A percentile compares a stretch with the other conserved stretches of the same genome.
phyloP scores from a whole-genome alignment of 73 alveolate species.

The Uronychia setigera region DNA sequence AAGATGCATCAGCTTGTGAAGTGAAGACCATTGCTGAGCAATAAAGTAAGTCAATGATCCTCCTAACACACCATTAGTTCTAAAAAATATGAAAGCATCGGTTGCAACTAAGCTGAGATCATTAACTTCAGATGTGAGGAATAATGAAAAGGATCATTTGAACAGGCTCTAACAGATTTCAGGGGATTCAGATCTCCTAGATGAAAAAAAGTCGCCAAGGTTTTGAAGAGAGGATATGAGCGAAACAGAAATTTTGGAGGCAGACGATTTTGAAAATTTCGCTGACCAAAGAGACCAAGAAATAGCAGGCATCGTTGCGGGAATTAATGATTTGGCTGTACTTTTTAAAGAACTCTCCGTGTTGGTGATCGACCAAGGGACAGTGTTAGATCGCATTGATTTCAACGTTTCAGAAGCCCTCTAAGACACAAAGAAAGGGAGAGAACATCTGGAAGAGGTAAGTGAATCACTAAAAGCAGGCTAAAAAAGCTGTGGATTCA shows the following conservation, averaged over 20 bases:
- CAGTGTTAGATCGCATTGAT: conserved; percentile 95
- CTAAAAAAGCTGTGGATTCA: conserved; percentile 7
- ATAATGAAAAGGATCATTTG: not conserved
- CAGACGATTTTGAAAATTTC: not conserved
- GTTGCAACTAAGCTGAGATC: not conserved
- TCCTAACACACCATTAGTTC: not conserved
- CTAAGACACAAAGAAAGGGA: conserved; percentile 73
- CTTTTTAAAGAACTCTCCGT: conserved; percentile 88
- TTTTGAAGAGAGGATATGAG: conserved; percentile 5
- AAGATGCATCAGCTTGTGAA: not conserved
- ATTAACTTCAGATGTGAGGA: not conserved
- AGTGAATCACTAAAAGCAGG: conserved; percentile 57
- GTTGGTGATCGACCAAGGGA: conserved; percentile 91
- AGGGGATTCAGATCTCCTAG: not conserved
- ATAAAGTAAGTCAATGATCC: not conserved
- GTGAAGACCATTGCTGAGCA: not conserved
- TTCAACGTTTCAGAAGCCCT: conserved; percentile 86
- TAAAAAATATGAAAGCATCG: not conserved
- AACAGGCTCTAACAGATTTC: not conserved
- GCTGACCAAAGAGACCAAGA: conserved; percentile 72
- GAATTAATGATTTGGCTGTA: conserved; percentile 84
- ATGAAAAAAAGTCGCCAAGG: not conserved
- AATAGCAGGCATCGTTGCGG: conserved; percentile 69
- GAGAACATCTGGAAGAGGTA: conserved; percentile 70
- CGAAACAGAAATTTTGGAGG: not conserved